Percentiles rank a stretch among this genome's conserved stretches.
These are phyloP conservation scores for Hura crepitans DNA, from an alignment of 441 rosid species.

Conservation along the genomic window DNA sequence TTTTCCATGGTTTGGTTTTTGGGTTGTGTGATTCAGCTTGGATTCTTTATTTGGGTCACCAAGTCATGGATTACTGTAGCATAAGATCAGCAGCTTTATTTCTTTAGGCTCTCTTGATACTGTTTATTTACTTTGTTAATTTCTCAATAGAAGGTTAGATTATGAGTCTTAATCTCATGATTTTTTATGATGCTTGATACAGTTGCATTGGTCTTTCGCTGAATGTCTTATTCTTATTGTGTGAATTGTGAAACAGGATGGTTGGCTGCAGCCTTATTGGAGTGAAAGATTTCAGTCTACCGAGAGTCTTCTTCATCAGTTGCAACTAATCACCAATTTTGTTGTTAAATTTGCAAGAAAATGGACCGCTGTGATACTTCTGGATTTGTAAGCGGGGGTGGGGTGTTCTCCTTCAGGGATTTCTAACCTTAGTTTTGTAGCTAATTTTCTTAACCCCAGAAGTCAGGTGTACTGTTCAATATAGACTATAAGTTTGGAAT, in stretches of 20 bases:
- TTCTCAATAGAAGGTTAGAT: not conserved
- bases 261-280: constrained; percentile 23
- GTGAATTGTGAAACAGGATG: constrained; percentile 51
- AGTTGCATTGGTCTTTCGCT: not conserved
- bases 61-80: no score
- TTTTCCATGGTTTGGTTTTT: not conserved
- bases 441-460: constrained; percentile 39
- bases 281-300: constrained; percentile 27
- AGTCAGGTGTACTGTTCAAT: constrained; percentile 51
- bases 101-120: no score
- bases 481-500: constrained; percentile 41
- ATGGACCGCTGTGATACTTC: constrained; percentile 93
- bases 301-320: constrained; percentile 17
- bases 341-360: constrained; percentile 30
- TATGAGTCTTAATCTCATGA: no score
- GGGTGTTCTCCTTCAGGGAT: constrained; percentile 37
- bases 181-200: not conserved
- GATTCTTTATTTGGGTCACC: not conserved
- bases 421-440: constrained; percentile 30
- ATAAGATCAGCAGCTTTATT: no score
- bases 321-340: constrained; percentile 23
- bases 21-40: not conserved
- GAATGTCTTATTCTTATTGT: constrained; percentile 13
- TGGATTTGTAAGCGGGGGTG: constrained; percentile 92
- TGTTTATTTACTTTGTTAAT: no score